These are phyloP conservation scores for Calonectria naviculata DNA, from an alignment of 2,329 filamentous ascomycete species.

Conservation along the genomic window DNA sequence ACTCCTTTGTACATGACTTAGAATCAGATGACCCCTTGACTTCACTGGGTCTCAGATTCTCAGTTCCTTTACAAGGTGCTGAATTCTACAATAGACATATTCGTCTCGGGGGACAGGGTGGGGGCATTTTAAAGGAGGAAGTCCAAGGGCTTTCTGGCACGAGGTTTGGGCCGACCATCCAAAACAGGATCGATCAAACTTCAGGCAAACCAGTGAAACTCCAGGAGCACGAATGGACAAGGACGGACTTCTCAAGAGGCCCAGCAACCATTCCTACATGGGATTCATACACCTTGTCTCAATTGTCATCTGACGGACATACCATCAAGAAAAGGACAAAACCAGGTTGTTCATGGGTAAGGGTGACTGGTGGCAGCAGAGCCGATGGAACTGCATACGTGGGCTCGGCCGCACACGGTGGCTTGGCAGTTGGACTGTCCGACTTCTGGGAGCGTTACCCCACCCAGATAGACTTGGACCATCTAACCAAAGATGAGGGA, in stretches of 20 bases:
- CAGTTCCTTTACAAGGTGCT: constrained; percentile 62
- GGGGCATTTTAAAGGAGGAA: constrained; percentile 66
- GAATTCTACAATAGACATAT: constrained; percentile 69
- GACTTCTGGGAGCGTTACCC: constrained; percentile 74
- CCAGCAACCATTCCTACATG: constrained; percentile 66
- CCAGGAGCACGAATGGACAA: constrained; percentile 20
- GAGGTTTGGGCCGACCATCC: constrained; percentile 61
- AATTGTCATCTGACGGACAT: constrained; percentile 70
- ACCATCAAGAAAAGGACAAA: constrained; percentile 69
- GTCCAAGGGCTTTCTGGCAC: constrained; percentile 70
- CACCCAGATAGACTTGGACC: constrained; percentile 64
- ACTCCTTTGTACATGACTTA: constrained; percentile 66
- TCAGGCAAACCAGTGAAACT: constrained; percentile 52
- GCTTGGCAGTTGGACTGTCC: constrained; percentile 67
- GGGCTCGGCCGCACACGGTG: constrained; percentile 64
- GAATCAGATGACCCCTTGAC: constrained; percentile 61
- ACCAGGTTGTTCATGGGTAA: constrained; percentile 65
- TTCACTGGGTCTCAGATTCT: constrained; percentile 63
- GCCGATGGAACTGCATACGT: constrained; percentile 68
- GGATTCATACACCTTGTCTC: constrained; percentile 66
- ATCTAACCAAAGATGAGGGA: constrained; percentile 60
- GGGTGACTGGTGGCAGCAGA: constrained; percentile 64
- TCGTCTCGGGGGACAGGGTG: constrained; percentile 63
- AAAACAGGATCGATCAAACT: constrained; percentile 62
- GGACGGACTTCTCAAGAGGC: constrained; percentile 47